Evolutionary conservation across 1,284 basidiomycete genomes (phyloP), one percentile per base, ranked within the genome.

Genomic region (Athelia sp.): DNA sequence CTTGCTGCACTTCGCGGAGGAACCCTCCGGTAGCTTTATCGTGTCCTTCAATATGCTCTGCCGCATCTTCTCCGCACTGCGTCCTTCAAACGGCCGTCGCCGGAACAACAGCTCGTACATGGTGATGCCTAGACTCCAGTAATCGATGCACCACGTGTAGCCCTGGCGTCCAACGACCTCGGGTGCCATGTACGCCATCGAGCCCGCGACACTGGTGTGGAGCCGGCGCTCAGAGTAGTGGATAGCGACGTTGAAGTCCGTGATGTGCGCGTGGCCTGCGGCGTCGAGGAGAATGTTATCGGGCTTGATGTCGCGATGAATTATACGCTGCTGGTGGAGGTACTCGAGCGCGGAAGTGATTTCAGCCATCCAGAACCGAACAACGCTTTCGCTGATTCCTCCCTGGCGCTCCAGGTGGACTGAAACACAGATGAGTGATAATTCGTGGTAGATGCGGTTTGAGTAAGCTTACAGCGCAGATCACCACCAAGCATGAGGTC

Each of bases 121-220:
- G 26, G 90, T 87, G 52, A 98, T 78, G 32, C 94, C 94, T 19
- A 98, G 75, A 58, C 90, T 93, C 94, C 94, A 98, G 87, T 91
- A 98, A 65, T 98, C 94, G 48, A 92, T 82, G 26, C 86, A 84
- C 76, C 90, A 93, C 10, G 88, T 88, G 66, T 98, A 98, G 19
- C 87, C 87, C 59, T 76, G 82, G 54, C 75, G 71, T 45, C 71
- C 77, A 44, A 98, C 77, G 17, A 98, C 87, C 65, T 98, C 93
- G 1, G 95, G 90, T 2, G 95, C 93, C 96, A 99, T 99, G 71
- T 99, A 99, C 0, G 96, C 95, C 92, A 98, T 96, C 57, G 90
- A 93, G 2, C 94, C 94, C 1, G 94, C 96, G 3, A 99, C 89
- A 50, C 91, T 93, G 1, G 90, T 94, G 63, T 98, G 84, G 52